Evolutionary conservation across 192 early-diverging fungal genomes (phyloP), one percentile per base, ranked within the genome.

Genomic region (Pilaira anomala): DNA sequence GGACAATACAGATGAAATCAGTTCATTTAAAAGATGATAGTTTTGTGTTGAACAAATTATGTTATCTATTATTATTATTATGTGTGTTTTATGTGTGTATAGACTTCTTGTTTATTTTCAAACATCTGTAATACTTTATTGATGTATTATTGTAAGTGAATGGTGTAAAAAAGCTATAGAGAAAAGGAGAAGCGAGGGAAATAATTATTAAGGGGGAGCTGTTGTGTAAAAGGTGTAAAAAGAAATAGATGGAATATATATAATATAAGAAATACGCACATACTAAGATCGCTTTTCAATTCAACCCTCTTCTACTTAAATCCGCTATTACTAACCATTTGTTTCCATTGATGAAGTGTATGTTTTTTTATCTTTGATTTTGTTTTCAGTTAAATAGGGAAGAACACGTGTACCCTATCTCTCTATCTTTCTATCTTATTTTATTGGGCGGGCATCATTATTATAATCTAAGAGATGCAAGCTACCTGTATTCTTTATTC

Each of bases 271-370:
- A 30, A 28, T n/a, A 13, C 51, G 18, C 52, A 54, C 52, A 54
- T 54, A 28, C 29, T 54, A 29, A 25, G 52, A 25, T 28, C 26
- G 26, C 52, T 54, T 54, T 54, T 18, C 52, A 54, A 54, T 54
- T 28, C 52, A 28, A 54, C 52, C 29, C 28, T 30, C 18, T 30
- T 19, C 30, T 36, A 14, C 28, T 52, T 52, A 52, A 12, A 28
- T 41, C 14, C 40, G 14, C 40, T 12, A 7, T 29, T 30, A 54
- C 3, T 21, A 22, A 7, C 8, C 16, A 48, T 28, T 36, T 29
- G 29, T 28, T 30, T 28, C n/a, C n/a, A n/a, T n/a, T n/a, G n/a
- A n/a, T n/a, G n/a, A n/a, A n/a, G n/a, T n/a, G n/a, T n/a, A n/a
- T n/a, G n/a, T n/a, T n/a, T n/a, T n/a, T n/a, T n/a, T n/a, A n/a